phyloP scores from a whole-genome alignment of 176 grass and related monocot species.

The Stipa capillata region DNA sequence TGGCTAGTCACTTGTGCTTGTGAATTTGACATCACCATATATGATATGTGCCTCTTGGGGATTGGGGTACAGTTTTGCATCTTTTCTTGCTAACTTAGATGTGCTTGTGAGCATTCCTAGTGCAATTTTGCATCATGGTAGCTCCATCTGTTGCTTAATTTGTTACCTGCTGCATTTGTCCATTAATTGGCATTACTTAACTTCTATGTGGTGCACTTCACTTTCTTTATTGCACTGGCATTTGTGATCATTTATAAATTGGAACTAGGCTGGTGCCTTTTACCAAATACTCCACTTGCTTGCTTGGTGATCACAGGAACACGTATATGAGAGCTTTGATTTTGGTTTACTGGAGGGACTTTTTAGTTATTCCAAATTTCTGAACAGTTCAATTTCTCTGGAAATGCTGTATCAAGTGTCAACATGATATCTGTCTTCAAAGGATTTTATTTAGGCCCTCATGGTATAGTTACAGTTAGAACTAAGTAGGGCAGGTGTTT shows the following conservation, averaged over 20 bases:
- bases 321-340: neutral
- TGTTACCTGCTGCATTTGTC: neutral
- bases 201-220: too few species aligned
- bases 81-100: neutral
- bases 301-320: neutral
- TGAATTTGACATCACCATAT: neutral
- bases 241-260: neutral
- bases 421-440: neutral
- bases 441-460: neutral
- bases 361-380: neutral
- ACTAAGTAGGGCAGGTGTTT: neutral
- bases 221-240: too few species aligned
- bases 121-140: neutral
- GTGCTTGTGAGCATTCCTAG: neutral
- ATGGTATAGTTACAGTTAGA: neutral
- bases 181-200: neutral
- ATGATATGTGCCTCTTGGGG: neutral
- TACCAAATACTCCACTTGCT: neutral
- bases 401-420: neutral
- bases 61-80: neutral
- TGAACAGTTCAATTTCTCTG: neutral
- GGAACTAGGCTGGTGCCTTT: neutral
- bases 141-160: neutral
- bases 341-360: neutral
- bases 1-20: constrained; percentile 10